phyloP scores from a whole-genome alignment of 2,329 filamentous ascomycete species.

The Westerdykella sp. region DNA sequence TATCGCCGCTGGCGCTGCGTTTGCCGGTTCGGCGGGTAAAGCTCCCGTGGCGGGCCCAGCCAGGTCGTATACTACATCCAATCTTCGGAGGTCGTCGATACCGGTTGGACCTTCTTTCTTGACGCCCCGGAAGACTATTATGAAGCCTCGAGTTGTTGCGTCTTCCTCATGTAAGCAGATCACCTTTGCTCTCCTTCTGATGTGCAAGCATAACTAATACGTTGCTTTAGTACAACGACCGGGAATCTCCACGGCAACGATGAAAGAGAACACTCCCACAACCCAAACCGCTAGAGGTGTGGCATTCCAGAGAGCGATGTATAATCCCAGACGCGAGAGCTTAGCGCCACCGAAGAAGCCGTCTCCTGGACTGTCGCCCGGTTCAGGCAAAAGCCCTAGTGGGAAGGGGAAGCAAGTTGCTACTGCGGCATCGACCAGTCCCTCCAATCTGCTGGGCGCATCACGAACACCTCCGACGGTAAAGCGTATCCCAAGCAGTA shows the following conservation, averaged over 20 bases:
- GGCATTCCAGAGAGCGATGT: slow-evolving; percentile 17
- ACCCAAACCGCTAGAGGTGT: slow-evolving; percentile 10
- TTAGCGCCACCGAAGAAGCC: slow-evolving; percentile 9
- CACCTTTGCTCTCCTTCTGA: not conserved
- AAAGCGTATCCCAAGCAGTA: slow-evolving; percentile 10
- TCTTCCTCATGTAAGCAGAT: not conserved
- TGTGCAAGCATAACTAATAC: no score
- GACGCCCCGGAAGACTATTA: slow-evolving; percentile 14
- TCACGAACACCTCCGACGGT: slow-evolving; percentile 17
- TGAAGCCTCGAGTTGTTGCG: slow-evolving; percentile 5
- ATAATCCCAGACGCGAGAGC: slow-evolving; percentile 13
- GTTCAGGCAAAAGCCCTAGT: slow-evolving; percentile 5
- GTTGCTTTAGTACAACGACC: no score
- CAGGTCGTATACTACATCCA: slow-evolving; percentile 29
- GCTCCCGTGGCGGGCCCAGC: slow-evolving; percentile 13
- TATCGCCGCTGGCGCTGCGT: slow-evolving; percentile 12
- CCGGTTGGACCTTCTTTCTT: slow-evolving; percentile 4
- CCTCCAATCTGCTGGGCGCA: slow-evolving; percentile 15
- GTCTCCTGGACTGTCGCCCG: slow-evolving; percentile 14
- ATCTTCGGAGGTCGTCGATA: slow-evolving; percentile 14
- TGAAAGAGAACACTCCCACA: slow-evolving; percentile 8
- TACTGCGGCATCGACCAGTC: slow-evolving; percentile 9
- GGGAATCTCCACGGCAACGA: not conserved
- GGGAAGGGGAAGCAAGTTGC: slow-evolving; percentile 13
- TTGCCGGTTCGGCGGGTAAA: slow-evolving; percentile 3